Evolutionary conservation across 768 basidiomycete genomes (phyloP).

Genomic region (Suillus luteus): DNA sequence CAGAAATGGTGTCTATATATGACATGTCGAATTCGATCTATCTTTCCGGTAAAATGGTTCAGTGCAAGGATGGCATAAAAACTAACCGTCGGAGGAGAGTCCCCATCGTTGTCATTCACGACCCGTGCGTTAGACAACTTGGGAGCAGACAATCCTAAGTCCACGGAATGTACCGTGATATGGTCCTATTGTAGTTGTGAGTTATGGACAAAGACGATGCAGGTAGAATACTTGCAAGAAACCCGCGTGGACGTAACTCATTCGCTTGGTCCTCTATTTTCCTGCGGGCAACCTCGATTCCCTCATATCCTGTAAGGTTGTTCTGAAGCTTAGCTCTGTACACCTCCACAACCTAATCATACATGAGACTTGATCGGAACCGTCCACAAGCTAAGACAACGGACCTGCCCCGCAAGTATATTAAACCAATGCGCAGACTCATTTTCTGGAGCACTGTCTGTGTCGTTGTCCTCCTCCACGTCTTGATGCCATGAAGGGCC

Average conservation of each 20-base stretch:
- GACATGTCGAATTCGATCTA: constrained; percentile 84
- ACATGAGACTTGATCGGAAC: constrained; percentile 6
- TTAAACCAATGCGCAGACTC: constrained; percentile 96
- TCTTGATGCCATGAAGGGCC: constrained; percentile 44
- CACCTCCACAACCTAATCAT: constrained; percentile 59
- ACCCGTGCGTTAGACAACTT: constrained; percentile 70
- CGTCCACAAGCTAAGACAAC: constrained; percentile 20
- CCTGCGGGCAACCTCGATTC: constrained; percentile 80
- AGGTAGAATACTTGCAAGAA: constrained; percentile 52
- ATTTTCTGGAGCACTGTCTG: constrained; percentile 12
- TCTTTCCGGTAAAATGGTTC: constrained; percentile 19
- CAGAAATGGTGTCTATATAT: constrained; percentile 81
- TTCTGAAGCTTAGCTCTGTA: constrained; percentile 80
- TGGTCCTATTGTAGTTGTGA: constrained; percentile 58
- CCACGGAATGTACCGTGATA: constrained; percentile 82
- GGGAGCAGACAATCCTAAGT: constrained; percentile 83
- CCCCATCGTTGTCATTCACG: constrained; percentile 16
- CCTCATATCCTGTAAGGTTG: constrained; percentile 67
- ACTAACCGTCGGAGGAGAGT: constrained; percentile 34
- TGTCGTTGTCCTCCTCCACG: constrained; percentile 11
- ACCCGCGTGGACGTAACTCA: constrained; percentile 64
- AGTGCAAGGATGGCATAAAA: constrained; percentile 2
- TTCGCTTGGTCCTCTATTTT: constrained; percentile 84
- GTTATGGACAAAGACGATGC: constrained; percentile 8
- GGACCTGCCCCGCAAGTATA: constrained; percentile 76